phyloP scores from a whole-genome alignment of 1,139 yeast genomes.

The Geotrichum candidum region DNA sequence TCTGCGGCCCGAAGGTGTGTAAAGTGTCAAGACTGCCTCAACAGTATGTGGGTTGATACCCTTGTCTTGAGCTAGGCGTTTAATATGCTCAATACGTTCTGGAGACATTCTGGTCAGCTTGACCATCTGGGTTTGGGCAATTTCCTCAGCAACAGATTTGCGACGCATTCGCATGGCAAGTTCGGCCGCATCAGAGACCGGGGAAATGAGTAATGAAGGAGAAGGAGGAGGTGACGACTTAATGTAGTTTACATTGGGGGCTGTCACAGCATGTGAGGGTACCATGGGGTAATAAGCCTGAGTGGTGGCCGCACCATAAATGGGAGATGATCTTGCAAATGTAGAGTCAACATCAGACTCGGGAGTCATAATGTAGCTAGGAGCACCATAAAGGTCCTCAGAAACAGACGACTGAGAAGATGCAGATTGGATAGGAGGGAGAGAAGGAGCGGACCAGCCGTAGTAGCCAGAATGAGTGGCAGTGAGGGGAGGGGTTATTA shows the following conservation, averaged over 20 bases:
- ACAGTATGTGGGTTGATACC: conserved; percentile 32
- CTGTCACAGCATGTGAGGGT: background rate
- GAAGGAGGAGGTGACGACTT: conserved; percentile 9
- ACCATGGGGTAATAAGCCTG: background rate
- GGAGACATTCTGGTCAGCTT: conserved; percentile 31
- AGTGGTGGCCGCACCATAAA: background rate
- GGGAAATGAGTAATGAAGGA: conserved; percentile 6
- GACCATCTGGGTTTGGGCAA: conserved; percentile 22
- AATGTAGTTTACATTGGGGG: background rate
- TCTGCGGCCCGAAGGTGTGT: conserved; percentile 19
- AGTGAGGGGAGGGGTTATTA: conserved; percentile 1
- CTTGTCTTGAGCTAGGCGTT: conserved; percentile 29
- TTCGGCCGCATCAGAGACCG: background rate
- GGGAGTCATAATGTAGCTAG: conserved; percentile 2
- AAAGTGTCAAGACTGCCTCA: conserved; percentile 30
- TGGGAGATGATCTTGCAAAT: background rate
- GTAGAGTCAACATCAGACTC: conserved; percentile 6
- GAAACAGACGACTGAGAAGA: background rate
- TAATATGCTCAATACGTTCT: conserved; percentile 27
- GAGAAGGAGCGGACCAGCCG: conserved; percentile 2
- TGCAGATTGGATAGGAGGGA: background rate
- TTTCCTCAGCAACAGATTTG: background rate
- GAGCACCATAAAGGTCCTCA: background rate
- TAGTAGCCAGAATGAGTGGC: background rate
- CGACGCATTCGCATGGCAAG: conserved; percentile 3